Evolutionary conservation across 345 rosid species (phyloP).

Genomic region (Boechera retrofracta): DNA sequence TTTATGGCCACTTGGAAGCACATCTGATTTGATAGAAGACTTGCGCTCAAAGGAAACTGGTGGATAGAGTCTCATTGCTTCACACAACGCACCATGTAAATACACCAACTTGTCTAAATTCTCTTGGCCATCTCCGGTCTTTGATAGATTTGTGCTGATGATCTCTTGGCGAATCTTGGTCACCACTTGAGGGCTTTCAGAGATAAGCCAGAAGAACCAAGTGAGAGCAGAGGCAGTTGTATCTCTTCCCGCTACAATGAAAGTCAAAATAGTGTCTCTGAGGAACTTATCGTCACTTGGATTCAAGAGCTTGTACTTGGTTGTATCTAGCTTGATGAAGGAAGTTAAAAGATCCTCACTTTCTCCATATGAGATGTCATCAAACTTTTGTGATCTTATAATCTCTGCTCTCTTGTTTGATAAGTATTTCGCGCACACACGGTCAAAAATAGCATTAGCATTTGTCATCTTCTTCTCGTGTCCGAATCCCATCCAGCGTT

Average conservation of each 20-base stretch:
- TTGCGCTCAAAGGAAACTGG: background rate
- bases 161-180: background rate
- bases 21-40: constrained; percentile 3
- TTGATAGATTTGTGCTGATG: background rate
- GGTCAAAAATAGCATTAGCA: background rate
- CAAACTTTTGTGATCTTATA: background rate
- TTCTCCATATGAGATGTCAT: background rate
- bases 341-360: background rate
- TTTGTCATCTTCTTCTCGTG: constrained; percentile 6
- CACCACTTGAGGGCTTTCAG: background rate
- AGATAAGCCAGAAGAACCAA: constrained; percentile 22
- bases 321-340: background rate
- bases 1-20: constrained; percentile 26
- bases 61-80: constrained; percentile 21
- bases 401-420: constrained; percentile 9
- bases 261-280: background rate
- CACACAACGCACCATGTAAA: constrained; percentile 2
- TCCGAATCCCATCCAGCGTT: background rate
- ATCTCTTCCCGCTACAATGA: background rate
- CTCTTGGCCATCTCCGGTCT: background rate
- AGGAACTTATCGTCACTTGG: background rate
- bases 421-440: background rate
- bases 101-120: background rate
- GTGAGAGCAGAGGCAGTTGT: constrained; percentile 6
- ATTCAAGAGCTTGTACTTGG: background rate